Conservation (phyloP, 2,329 filamentous ascomycete genomes). For the Colletotrichum lini region DNA sequence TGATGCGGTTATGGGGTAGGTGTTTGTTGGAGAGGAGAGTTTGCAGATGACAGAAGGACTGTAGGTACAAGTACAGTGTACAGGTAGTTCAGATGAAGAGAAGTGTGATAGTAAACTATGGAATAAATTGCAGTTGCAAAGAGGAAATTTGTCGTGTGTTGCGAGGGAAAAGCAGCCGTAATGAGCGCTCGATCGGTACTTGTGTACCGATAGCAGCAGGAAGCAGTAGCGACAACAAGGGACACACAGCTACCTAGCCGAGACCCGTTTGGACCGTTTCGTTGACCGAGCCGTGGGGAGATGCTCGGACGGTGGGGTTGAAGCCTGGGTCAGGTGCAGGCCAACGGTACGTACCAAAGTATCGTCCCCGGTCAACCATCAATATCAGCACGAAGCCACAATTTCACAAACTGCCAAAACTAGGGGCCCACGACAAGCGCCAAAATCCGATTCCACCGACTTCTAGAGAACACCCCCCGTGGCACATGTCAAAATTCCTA, state of each 20-base stretch:
- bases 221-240: neutral
- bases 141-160: conserved; percentile 38
- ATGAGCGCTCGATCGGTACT: too few species aligned
- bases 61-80: neutral
- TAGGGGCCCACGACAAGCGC: too few species aligned
- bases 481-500: conserved; percentile 4
- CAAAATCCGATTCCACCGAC: conserved; percentile 7
- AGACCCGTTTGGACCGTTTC: conserved; percentile 31
- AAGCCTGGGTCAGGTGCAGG: neutral
- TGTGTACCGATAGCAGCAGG: conserved; percentile 4
- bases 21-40: neutral
- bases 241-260: neutral
- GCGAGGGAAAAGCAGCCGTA: neutral
- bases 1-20: conserved; percentile 10
- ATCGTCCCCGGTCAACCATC: neutral
- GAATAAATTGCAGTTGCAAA: conserved; percentile 5
- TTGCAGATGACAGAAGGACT: neutral
- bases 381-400: too few species aligned
- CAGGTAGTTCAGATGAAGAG: neutral
- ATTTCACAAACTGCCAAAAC: too few species aligned
- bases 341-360: neutral
- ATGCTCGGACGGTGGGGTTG: too few species aligned
- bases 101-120: neutral
- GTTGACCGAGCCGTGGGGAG: conserved; percentile 40
- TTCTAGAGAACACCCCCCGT: conserved; percentile 4